A percentile compares a stretch with the other conserved stretches of the same genome.
Evolutionary conservation across 495 filamentous ascomycete genomes (phyloP).

Genomic region (Penicillium simplicissimum): DNA sequence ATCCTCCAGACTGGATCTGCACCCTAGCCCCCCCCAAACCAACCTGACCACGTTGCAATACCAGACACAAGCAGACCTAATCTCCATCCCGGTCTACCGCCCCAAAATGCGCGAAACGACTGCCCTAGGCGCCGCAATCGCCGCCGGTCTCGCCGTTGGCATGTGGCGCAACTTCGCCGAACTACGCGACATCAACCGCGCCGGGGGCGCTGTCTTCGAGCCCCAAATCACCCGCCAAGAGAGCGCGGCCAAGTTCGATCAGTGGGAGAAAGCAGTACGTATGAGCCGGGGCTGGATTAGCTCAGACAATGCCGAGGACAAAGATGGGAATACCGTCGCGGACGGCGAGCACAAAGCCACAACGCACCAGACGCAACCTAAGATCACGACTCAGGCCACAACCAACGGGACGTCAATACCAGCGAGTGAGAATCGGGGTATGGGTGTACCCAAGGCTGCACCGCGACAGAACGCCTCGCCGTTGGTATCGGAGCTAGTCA

Average conservation of each 20-base stretch:
- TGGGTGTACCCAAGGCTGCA: background rate
- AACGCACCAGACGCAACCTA: background rate
- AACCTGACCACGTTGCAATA: background rate
- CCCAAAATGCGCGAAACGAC: constrained; percentile 87
- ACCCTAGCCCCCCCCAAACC: background rate
- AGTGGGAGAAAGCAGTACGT: constrained; percentile 82
- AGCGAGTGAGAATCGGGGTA: background rate
- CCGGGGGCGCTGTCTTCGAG: constrained; percentile 70
- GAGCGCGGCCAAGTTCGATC: constrained; percentile 63
- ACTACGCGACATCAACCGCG: constrained; percentile 72
- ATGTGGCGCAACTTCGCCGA: constrained; percentile 83
- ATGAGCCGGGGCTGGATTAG: constrained; percentile 80
- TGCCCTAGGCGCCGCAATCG: constrained; percentile 88
- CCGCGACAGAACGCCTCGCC: constrained; percentile 5
- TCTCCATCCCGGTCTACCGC: constrained; percentile 48
- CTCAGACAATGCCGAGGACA: background rate
- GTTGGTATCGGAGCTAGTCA: constrained; percentile 8
- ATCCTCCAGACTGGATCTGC: background rate
- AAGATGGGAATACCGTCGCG: background rate
- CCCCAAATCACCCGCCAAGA: constrained; percentile 63
- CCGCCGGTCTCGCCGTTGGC: constrained; percentile 84
- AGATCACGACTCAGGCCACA: background rate
- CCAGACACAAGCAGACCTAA: constrained; percentile 46
- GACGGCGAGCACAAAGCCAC: background rate
- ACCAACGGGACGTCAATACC: background rate